Evolutionary conservation across 2,329 filamentous ascomycete species (phyloP), one percentile per base, ranked within the genome.

Genomic region (Colletotrichum sp.): DNA sequence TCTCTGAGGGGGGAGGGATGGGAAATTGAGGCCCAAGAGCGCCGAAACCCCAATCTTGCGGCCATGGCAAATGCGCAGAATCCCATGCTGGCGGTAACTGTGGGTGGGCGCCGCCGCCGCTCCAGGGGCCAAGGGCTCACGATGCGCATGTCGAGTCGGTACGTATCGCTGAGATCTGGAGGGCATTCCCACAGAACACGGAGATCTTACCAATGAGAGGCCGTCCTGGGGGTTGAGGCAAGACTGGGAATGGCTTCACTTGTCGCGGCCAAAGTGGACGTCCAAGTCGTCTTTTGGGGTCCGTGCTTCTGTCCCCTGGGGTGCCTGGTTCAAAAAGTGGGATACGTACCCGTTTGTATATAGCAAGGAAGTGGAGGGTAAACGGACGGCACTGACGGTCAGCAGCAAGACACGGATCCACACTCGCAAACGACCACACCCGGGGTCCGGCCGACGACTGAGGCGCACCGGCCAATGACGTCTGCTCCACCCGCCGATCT

Each of bases 401-500:
- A 62, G 59, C 55, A 62, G 24, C 52, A 67, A 26, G 64, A 24
- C 7, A 26, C 21, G 57, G 64, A 68, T 60, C 63, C 73, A 65
- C 64, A 65, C 64, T 60, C 9, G n/a, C 44, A 36, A 73, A 69
- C 18, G 28, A 49, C 44, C 65, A 71, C 75, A 69, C 72, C 67
- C 66, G 71, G 71, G 71, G 75, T 77, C 71, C 75, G 66, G 71
- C 65, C 67, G 71, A 71, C 67, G 71, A 71, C 71, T 60, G 24
- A 30, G 66, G 30, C 71, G 62, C 75, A 75, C 71, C 75, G 75
- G 67, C 75, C 75, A 77, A 77, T 77, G 75, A 77, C 75, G 72
- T 75, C 71, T 75, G 72, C 39, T 63, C 62, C 52, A 55, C 66
- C 66, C 60, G 75, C 71, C 63, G 75, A 77, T 77, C 71, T 75